phyloP scores from a whole-genome alignment of 177 flowering plant genomes.

The Telopea speciosissima region DNA sequence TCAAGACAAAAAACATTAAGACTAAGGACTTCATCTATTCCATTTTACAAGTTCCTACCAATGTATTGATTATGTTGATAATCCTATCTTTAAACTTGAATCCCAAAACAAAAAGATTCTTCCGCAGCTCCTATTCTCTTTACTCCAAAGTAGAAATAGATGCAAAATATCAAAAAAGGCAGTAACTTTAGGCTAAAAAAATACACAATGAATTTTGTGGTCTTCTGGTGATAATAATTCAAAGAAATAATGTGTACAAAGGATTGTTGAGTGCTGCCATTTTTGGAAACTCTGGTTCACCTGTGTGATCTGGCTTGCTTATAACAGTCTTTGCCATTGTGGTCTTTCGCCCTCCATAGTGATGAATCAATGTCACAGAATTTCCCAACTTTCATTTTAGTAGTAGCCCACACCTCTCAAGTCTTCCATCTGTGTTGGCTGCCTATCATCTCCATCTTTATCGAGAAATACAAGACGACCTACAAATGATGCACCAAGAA shows the following conservation, averaged over 20 bases:
- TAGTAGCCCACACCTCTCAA: conserved; percentile 56
- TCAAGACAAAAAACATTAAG: too few relatives aligned
- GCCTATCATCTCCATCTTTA: conserved; percentile 25
- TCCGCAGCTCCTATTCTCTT: too few relatives aligned
- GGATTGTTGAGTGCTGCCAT: neutral
- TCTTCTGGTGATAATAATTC: neutral
- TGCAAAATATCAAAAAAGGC: neutral
- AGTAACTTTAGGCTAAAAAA: neutral
- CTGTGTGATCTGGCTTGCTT: neutral
- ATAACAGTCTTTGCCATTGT: neutral
- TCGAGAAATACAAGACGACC: conserved; percentile 73
- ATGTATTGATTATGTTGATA: too few relatives aligned
- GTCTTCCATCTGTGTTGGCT: conserved; percentile 33
- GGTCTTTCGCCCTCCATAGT: neutral
- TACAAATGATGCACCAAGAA: conserved; percentile 17
- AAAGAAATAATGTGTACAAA: neutral
- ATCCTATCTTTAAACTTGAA: too few relatives aligned
- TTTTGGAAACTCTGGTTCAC: neutral
- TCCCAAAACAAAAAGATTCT: too few relatives aligned
- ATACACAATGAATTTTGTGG: neutral
- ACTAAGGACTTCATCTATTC: too few relatives aligned
- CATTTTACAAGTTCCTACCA: too few relatives aligned
- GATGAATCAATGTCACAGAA: neutral
- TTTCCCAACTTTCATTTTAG: conserved; percentile 19
- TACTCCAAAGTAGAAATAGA: too few relatives aligned